A percentile compares a stretch with the other conserved stretches of the same genome.
Conservation (phyloP, 2,329 filamentous ascomycete species). For the Arthrobotrys sphaeroides region DNA sequence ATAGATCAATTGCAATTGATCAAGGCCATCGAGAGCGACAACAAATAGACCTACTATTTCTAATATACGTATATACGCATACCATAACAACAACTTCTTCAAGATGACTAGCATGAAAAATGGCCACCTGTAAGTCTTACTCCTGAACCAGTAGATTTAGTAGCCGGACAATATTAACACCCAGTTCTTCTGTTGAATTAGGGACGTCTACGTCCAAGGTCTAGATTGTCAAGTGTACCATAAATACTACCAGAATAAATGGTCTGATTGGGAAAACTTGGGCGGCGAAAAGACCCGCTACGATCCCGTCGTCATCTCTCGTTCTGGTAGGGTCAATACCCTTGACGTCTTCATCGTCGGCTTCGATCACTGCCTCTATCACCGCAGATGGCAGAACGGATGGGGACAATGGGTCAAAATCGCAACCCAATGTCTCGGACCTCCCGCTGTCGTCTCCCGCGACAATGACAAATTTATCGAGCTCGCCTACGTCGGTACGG, state of each 20-base stretch:
- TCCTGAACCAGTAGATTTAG: neutral
- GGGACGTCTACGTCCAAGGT: slow-evolving; percentile 12
- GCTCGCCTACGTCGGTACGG: slow-evolving; percentile 12
- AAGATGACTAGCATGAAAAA: slow-evolving; percentile 1
- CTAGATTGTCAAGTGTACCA: slow-evolving; percentile 1
- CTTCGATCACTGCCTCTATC: slow-evolving; percentile 19
- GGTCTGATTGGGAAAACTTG: neutral
- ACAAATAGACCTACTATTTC: neutral
- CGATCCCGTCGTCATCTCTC: slow-evolving; percentile 11
- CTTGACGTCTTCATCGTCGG: slow-evolving; percentile 22
- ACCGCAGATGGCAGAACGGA: neutral
- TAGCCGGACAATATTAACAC: too few species aligned
- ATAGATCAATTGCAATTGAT: too few species aligned
- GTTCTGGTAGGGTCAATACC: neutral
- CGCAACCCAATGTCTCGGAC: neutral
- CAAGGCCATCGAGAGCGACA: too few species aligned
- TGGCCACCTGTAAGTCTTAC: neutral
- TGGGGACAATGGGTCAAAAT: slow-evolving; percentile 11
- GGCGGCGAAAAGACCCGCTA: neutral
- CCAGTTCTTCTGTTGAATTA: too few species aligned
- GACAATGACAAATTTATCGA: slow-evolving; percentile 17
- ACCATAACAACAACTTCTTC: neutral
- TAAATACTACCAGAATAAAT: neutral
- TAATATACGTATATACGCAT: too few species aligned
- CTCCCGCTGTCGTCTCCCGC: slow-evolving; percentile 22